These are phyloP conservation scores for Aspergillus tamarii DNA, from an alignment of 2,329 filamentous ascomycete species.

Conservation along the genomic window DNA sequence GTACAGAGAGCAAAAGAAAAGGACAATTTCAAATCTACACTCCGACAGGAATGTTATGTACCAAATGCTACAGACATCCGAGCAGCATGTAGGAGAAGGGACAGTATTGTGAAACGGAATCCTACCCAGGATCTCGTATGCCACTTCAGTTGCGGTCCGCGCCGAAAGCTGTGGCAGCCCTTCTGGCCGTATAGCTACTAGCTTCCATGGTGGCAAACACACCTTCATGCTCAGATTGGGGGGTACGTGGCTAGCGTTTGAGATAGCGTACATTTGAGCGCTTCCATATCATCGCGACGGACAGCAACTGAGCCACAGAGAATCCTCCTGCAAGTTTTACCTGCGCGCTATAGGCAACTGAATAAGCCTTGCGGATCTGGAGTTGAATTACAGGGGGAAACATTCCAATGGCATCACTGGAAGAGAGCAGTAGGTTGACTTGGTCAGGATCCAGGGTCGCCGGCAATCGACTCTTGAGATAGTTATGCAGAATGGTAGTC, in stretches of 20 bases:
- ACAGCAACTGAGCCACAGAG: slow-evolving; percentile 15
- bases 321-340: slow-evolving; percentile 24
- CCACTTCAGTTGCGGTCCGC: not conserved
- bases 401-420: slow-evolving; percentile 10
- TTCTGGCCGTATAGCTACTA: too few species aligned
- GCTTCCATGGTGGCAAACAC: not conserved
- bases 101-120: not conserved
- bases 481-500: slow-evolving; percentile 27
- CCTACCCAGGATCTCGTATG: not conserved
- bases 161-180: not conserved
- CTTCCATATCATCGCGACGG: slow-evolving; percentile 23
- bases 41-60: not conserved
- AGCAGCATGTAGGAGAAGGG: not conserved
- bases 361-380: slow-evolving; percentile 16
- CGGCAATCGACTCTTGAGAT: slow-evolving; percentile 9
- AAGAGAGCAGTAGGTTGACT: slow-evolving; percentile 1
- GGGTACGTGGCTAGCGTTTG: not conserved
- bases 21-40: not conserved
- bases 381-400: slow-evolving; percentile 12
- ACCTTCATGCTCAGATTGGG: not conserved
- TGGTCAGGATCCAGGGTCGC: not conserved
- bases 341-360: slow-evolving; percentile 22
- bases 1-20: not conserved
- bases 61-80: too few species aligned
- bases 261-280: not conserved